Base-by-base conservation (phyloP, 129 eudicot genomes). In the Pittosporum tobira region DNA sequence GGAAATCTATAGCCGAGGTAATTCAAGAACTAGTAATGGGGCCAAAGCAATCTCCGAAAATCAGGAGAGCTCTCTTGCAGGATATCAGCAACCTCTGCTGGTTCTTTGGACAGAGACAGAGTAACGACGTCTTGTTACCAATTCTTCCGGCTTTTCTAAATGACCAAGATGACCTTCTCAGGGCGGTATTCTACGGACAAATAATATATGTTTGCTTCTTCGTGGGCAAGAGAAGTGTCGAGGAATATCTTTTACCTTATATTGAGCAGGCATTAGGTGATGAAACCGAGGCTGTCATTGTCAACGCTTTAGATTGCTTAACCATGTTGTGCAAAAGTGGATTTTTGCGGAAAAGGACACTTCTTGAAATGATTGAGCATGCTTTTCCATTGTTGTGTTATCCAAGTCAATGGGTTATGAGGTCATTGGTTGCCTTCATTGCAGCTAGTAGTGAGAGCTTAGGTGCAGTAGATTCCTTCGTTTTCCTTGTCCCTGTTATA, bases 11-110 rank as follows among this genome's bases (percentile, higher is more conserved):
- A 66, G 98, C 94, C 29, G 98, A 91, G 67, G 88, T 91, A 50
- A 84, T 91, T 74, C 98, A 91, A 75, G 98, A 91, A 73, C 96
- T 91, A 28, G 98, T 91, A 36, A 91, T 91, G 98, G 96, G 98
- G 14, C 96, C 98, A 11, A 91, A 87, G 69, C 98, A 91, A 76
- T 83, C 96, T 21, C 98, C 96, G 7, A 87, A 91, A 78, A 91
- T 91, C 25, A 76, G 96, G 68, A 87, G 98, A 68, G 98, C 96
- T 8, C 93, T 87, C 29, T 69, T 91, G 71, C 88, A 80, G 73
- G 96, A 91, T 70, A 74, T 91, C 20, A 94, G 96, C 25, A 79
- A 84, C 70, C 80, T 91, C 55, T 91, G 96, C 62, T 91, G 95
- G 87, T 91, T 91, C 68, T 86, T 91, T 44, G 98, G 98, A 47